These are phyloP conservation scores for Trichothecium roseum DNA, from an alignment of 2,329 filamentous ascomycete species.

Conservation along the genomic window DNA sequence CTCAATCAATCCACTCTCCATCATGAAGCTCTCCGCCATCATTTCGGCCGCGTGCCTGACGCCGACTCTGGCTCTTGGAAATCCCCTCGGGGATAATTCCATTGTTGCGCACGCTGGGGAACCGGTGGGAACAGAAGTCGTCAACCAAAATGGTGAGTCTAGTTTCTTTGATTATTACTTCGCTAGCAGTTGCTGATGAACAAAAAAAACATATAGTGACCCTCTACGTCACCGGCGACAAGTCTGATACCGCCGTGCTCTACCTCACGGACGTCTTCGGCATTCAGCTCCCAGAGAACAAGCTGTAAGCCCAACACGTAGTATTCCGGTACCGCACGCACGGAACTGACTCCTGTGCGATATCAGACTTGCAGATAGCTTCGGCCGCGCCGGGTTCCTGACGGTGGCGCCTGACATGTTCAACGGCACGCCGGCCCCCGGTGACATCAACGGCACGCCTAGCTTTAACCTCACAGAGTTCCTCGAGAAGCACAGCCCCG, in stretches of 20 bases:
- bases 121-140: constrained; percentile 5
- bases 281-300: constrained; percentile 10
- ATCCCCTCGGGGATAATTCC: not conserved
- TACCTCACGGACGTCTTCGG: constrained; percentile 16
- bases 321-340: too few relatives aligned
- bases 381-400: constrained; percentile 15
- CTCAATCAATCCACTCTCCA: too few relatives aligned
- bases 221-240: constrained; percentile 5
- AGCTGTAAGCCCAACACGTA: too few relatives aligned
- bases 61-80: too few relatives aligned
- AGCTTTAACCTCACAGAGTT: constrained; percentile 12
- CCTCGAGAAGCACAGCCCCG: constrained; percentile 9
- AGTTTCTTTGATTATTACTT: not conserved
- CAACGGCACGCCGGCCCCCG: constrained; percentile 11
- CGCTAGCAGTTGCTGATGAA: too few relatives aligned
- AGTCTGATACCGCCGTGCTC: constrained; percentile 7
- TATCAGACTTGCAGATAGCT: constrained; percentile 13
- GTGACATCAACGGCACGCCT: constrained; percentile 8
- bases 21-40: too few relatives aligned
- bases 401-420: constrained; percentile 16
- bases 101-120: constrained; percentile 8
- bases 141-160: constrained; percentile 1
- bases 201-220: constrained; percentile 4
- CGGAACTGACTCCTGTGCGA: constrained; percentile 3
- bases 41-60: too few relatives aligned